Evolutionary conservation across 768 basidiomycete species (phyloP).

Genomic region (Rubroboletus satanas): DNA sequence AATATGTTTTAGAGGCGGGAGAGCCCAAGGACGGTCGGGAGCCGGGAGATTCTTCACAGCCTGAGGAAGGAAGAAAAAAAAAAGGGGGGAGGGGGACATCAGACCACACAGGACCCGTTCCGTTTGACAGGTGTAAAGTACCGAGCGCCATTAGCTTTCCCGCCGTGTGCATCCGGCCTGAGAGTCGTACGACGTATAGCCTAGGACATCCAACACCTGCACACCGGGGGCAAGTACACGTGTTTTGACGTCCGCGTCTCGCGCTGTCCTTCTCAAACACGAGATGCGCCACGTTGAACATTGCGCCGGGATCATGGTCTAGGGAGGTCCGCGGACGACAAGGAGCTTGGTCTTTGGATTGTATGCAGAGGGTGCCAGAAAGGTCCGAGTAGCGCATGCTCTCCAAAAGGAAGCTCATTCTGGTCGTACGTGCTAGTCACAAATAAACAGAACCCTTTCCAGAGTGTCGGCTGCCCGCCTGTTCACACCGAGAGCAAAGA

Average conservation of each 20-base stretch:
- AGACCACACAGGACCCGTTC: conserved; percentile 1
- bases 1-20: conserved; percentile 4
- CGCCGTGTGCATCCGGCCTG: neutral
- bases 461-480: conserved; percentile 1
- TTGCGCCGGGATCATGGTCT: conserved; percentile 9
- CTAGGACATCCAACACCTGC: neutral
- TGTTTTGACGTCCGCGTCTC: conserved; percentile 3
- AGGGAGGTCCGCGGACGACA: conserved; percentile 21
- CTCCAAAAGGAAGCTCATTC: conserved; percentile 14
- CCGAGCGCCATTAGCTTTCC: conserved; percentile 7
- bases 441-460: neutral
- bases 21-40: neutral
- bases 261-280: conserved; percentile 6
- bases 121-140: neutral
- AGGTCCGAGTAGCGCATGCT: neutral
- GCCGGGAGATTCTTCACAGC: conserved; percentile 10
- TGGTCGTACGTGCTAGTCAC: conserved; percentile 7
- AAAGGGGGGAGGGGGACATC: neutral
- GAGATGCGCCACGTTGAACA: conserved; percentile 10
- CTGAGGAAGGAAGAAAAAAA: conserved; percentile 1
- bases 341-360: conserved; percentile 18
- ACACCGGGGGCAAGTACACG: conserved; percentile 2
- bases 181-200: conserved; percentile 1
- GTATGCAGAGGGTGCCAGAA: conserved; percentile 3
- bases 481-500: conserved; percentile 5